Evolutionary conservation across 208 protist species (phyloP).

Genomic region (Crithidia bombi): DNA sequence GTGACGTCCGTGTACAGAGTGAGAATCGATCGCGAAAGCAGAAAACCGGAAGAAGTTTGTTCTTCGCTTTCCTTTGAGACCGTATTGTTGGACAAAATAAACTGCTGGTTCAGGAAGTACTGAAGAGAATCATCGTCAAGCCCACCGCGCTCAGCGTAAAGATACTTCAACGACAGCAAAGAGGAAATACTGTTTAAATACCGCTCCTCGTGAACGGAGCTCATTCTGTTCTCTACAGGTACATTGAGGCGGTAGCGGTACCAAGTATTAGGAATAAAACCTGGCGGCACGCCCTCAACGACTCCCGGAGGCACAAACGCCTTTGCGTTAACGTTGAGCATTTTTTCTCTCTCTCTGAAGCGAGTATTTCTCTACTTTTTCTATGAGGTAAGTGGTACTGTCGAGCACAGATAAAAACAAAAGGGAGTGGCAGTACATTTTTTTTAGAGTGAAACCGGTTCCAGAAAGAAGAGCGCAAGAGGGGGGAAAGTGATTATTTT

Average conservation of each 20-base stretch:
- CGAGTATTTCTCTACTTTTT: constrained; percentile 10
- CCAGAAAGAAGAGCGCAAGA: neutral
- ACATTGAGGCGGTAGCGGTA: constrained; percentile 71
- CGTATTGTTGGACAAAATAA: constrained; percentile 53
- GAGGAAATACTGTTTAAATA: constrained; percentile 52
- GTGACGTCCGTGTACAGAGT: constrained; percentile 47
- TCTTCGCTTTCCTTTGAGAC: constrained; percentile 15
- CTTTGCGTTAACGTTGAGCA: constrained; percentile 84
- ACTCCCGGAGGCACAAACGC: constrained; percentile 66
- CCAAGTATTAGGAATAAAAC: constrained; percentile 35
- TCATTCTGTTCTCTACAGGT: constrained; percentile 33
- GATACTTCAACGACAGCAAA: constrained; percentile 52
- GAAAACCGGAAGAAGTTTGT: constrained; percentile 57
- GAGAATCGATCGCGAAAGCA: constrained; percentile 66
- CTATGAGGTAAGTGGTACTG: constrained; percentile 4
- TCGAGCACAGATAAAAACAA: neutral
- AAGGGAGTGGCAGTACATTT: neutral
- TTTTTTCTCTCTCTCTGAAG: constrained; percentile 16
- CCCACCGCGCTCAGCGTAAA: constrained; percentile 51
- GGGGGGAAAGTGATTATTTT: neutral
- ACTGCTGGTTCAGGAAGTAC: constrained; percentile 54
- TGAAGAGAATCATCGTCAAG: constrained; percentile 56
- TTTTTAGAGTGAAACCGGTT: neutral
- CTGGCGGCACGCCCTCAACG: constrained; percentile 24
- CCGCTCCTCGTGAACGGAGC: constrained; percentile 36